Conservation (phyloP, 371 early-diverging fungal genomes). For the Circinella umbellata region DNA sequence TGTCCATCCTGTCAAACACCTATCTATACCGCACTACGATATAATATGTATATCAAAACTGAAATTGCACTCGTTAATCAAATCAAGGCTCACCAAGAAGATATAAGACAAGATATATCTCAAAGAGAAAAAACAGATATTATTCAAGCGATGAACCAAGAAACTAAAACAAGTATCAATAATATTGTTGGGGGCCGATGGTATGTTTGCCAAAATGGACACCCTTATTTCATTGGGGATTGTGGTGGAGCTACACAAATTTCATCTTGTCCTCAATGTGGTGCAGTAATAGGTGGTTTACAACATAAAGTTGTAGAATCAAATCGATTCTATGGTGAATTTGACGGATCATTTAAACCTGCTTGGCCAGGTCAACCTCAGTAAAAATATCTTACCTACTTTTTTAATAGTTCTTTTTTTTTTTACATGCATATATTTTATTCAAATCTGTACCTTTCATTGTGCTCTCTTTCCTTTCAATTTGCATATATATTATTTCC, state of each 20-base stretch:
- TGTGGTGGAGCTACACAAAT: slow-evolving; percentile 59
- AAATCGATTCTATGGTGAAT: slow-evolving; percentile 59
- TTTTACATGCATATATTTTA: too few relatives aligned
- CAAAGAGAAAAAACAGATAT: slow-evolving; percentile 36
- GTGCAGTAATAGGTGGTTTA: slow-evolving; percentile 46
- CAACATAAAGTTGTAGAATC: slow-evolving; percentile 45
- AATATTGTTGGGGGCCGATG: slow-evolving; percentile 56
- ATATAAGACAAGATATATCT: slow-evolving; percentile 31
- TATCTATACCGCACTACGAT: slow-evolving; percentile 46
- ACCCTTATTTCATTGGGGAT: slow-evolving; percentile 42
- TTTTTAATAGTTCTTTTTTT: too few relatives aligned
- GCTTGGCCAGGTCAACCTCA: slow-evolving; percentile 50
- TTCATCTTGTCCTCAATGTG: slow-evolving; percentile 52
- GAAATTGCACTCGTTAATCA: slow-evolving; percentile 47
- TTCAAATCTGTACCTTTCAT: too few relatives aligned
- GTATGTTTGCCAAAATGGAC: slow-evolving; percentile 56
- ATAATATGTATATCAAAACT: slow-evolving; percentile 47
- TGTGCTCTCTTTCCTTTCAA: too few relatives aligned
- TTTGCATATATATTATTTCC: neutral
- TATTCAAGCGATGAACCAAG: slow-evolving; percentile 53
- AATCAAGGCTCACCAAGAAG: slow-evolving; percentile 42
- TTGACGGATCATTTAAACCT: slow-evolving; percentile 48
- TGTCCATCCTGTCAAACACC: slow-evolving; percentile 51
- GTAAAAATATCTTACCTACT: neutral
- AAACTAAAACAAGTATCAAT: slow-evolving; percentile 30